A percentile compares a stretch with the other conserved stretches of the same genome.
Evolutionary conservation across 2,329 filamentous ascomycete species (phyloP).

Genomic region (Aspergillus sp.): DNA sequence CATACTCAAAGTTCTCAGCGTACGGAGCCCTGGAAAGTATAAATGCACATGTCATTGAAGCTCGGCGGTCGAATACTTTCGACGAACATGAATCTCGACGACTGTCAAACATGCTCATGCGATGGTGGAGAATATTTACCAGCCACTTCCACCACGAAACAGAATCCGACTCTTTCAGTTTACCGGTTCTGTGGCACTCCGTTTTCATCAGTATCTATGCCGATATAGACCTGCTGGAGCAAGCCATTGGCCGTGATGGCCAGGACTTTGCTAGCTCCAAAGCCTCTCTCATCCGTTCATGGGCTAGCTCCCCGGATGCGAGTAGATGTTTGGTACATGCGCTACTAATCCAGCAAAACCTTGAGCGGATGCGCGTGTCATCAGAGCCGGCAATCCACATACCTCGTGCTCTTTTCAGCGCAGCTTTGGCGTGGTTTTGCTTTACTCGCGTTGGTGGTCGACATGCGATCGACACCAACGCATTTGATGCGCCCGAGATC

Average conservation of each 20-base stretch:
- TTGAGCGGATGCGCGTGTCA: slow-evolving; percentile 25
- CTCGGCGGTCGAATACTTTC: slow-evolving; percentile 20
- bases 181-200: slow-evolving; percentile 37
- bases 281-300: not conserved
- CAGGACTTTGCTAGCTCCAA: not conserved
- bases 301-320: slow-evolving; percentile 21
- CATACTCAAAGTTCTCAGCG: slow-evolving; percentile 4
- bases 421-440: slow-evolving; percentile 23
- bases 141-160: not conserved
- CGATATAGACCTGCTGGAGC: slow-evolving; percentile 35
- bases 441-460: slow-evolving; percentile 24
- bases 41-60: slow-evolving; percentile 27
- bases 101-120: slow-evolving; percentile 22
- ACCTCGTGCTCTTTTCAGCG: slow-evolving; percentile 23
- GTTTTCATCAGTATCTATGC: slow-evolving; percentile 33
- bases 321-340: slow-evolving; percentile 26
- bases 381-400: slow-evolving; percentile 28
- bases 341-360: slow-evolving; percentile 21
- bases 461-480: slow-evolving; percentile 15
- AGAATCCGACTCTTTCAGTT: slow-evolving; percentile 26
- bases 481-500: slow-evolving; percentile 33
- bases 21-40: slow-evolving; percentile 20
- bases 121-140: slow-evolving; percentile 29
- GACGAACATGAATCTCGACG: slow-evolving; percentile 2
- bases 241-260: slow-evolving; percentile 34